Evolutionary conservation across 768 basidiomycete species (phyloP).

Genomic region (Tricholoma matsutake): DNA sequence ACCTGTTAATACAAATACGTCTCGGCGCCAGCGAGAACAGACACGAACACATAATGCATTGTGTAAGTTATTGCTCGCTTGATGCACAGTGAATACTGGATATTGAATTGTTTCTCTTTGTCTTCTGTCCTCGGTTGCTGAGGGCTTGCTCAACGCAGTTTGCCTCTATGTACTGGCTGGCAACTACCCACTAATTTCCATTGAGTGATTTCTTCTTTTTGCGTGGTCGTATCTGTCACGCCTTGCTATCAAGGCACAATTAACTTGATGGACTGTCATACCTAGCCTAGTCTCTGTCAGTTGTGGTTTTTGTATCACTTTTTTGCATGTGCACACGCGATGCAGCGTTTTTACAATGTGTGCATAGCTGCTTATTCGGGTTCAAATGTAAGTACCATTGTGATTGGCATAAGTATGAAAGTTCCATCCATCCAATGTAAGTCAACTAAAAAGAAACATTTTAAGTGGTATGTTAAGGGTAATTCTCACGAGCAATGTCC

Average conservation of each 20-base stretch:
- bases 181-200: not conserved
- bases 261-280: not conserved
- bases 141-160: not conserved
- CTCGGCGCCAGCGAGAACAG: not conserved
- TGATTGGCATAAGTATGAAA: not conserved
- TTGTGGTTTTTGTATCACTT: not conserved
- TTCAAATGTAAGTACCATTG: not conserved
- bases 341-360: too few species aligned
- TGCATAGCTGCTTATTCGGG: not conserved
- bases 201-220: not conserved
- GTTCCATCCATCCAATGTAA: too few species aligned
- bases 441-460: too few species aligned
- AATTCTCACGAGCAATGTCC: too few species aligned
- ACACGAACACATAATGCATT: not conserved
- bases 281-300: not conserved
- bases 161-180: not conserved
- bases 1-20: not conserved
- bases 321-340: too few species aligned
- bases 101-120: not conserved
- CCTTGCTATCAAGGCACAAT: not conserved
- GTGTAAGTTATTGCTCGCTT: slow-evolving; percentile 2
- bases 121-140: not conserved
- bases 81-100: not conserved
- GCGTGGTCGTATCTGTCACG: not conserved
- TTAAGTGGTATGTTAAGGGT: too few species aligned